A percentile compares a stretch with the other conserved stretches of the same genome.
These are phyloP conservation scores for Lactuca sativa DNA, from an alignment of 129 eudicot species.

Conservation along the genomic window DNA sequence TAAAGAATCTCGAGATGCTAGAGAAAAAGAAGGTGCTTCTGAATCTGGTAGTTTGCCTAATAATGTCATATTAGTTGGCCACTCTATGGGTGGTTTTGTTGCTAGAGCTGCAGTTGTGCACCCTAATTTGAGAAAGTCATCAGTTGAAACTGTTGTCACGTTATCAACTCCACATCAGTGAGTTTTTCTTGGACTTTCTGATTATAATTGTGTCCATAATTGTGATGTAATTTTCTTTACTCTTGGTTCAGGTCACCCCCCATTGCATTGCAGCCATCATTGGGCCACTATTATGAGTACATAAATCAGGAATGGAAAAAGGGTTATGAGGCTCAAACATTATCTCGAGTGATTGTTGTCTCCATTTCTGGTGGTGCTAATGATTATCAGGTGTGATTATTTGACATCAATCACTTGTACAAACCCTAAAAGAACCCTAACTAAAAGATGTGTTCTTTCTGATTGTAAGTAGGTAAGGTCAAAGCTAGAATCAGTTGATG, in stretches of 20 bases:
- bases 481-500: conserved; percentile 86
- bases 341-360: conserved; percentile 72
- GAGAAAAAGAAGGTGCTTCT: conserved; percentile 66
- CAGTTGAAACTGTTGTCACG: conserved; percentile 87
- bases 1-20: conserved; percentile 71
- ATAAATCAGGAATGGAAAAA: conserved; percentile 88
- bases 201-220: conserved; percentile 9
- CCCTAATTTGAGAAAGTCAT: conserved; percentile 77
- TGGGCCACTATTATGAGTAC: conserved; percentile 76
- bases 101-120: conserved; percentile 94
- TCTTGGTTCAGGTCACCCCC: conserved; percentile 79
- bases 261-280: conserved; percentile 88
- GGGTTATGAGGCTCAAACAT: conserved; percentile 68
- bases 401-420: not conserved
- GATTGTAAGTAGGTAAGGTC: conserved; percentile 59
- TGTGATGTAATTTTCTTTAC: conserved; percentile 3
- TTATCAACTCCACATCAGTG: conserved; percentile 97
- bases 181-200: conserved; percentile 33
- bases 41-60: conserved; percentile 52
- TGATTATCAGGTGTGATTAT: conserved; percentile 94
- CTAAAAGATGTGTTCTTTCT: not conserved
- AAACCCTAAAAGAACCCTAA: not conserved
- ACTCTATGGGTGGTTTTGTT: conserved; percentile 99
- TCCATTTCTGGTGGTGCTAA: conserved; percentile 93
- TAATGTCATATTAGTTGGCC: conserved; percentile 91